These are phyloP conservation scores for Acmispon strigosus DNA, from an alignment of 306 rosid species.

Conservation along the genomic window DNA sequence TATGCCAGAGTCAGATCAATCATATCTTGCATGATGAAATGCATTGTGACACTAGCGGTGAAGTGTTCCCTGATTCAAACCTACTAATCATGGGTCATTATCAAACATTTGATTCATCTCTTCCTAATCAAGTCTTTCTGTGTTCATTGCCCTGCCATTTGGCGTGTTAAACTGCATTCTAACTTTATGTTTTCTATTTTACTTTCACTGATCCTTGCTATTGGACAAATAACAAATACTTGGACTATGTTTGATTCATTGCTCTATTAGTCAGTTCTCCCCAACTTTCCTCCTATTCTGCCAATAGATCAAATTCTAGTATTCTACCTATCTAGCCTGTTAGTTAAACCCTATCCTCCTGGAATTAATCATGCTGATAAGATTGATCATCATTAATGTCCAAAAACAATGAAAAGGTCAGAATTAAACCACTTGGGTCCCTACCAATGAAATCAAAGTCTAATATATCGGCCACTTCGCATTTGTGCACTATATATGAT, in stretches of 20 bases:
- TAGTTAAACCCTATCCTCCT: conserved; percentile 5
- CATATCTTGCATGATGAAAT: conserved; percentile 2
- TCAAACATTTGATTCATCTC: background rate
- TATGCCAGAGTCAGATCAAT: background rate
- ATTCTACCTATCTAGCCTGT: conserved; percentile 2
- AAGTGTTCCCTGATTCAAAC: background rate
- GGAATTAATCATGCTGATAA: conserved; percentile 23
- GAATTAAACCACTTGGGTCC: conserved; percentile 6
- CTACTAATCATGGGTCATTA: conserved; percentile 3
- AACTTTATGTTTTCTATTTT: background rate
- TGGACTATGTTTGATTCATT: conserved; percentile 3
- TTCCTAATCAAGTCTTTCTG: background rate
- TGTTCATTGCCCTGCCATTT: conserved; percentile 20
- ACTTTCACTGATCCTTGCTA: background rate
- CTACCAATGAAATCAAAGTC: conserved; percentile 32
- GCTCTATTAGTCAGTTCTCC: background rate
- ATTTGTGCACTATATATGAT: conserved; percentile 20
- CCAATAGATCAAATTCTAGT: conserved; percentile 10
- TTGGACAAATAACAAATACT: conserved; percentile 2
- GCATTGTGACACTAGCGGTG: background rate
- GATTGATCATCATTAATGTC: conserved; percentile 23
- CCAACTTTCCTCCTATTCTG: conserved; percentile 3
- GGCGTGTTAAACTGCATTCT: conserved; percentile 16
- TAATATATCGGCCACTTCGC: conserved; percentile 29
- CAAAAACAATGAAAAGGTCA: conserved; percentile 22